Percentiles rank a stretch among this genome's conserved stretches.
Evolutionary conservation across 108 stramenopile species (phyloP).

Genomic region (Conticribra weissflogii): DNA sequence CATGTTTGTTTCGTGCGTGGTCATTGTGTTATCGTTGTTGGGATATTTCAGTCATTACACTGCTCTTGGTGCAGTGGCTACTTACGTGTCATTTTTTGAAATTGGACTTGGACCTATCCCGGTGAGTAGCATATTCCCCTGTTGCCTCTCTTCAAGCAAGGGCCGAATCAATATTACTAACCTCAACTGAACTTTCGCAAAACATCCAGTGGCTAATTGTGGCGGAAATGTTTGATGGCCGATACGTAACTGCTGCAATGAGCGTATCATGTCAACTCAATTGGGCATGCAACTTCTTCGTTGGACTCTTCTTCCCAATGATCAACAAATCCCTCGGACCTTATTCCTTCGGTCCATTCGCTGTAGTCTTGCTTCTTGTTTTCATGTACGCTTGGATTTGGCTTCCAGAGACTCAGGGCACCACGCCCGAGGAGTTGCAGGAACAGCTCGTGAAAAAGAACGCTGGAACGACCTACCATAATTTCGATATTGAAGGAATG

Average conservation of each 20-base stretch:
- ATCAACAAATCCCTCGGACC: slow-evolving; percentile 75
- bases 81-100: slow-evolving; percentile 93
- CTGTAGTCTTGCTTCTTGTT: slow-evolving; percentile 59
- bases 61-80: slow-evolving; percentile 81
- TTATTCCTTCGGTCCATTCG: slow-evolving; percentile 87
- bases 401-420: slow-evolving; percentile 90
- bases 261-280: slow-evolving; percentile 81
- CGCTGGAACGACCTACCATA: slow-evolving; percentile 70
- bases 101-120: slow-evolving; percentile 98
- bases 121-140: slow-evolving; percentile 17
- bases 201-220: slow-evolving; percentile 82
- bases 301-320: slow-evolving; percentile 88
- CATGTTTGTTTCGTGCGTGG: slow-evolving; percentile 75
- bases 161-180: slow-evolving; percentile 2
- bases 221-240: slow-evolving; percentile 90
- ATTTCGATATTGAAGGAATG: slow-evolving; percentile 57
- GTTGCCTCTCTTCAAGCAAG: no score
- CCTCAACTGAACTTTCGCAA: background rate
- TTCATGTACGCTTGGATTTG: slow-evolving; percentile 46
- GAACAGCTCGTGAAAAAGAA: slow-evolving; percentile 72
- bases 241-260: slow-evolving; percentile 92
- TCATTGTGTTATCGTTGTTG: slow-evolving; percentile 67
- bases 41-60: slow-evolving; percentile 70
- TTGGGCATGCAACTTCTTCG: slow-evolving; percentile 92
- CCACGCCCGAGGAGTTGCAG: slow-evolving; percentile 73